Evolutionary conservation across 495 filamentous ascomycete genomes (phyloP), one percentile per base, ranked within the genome.

Genomic region (Trichoderma orchidacearum): DNA sequence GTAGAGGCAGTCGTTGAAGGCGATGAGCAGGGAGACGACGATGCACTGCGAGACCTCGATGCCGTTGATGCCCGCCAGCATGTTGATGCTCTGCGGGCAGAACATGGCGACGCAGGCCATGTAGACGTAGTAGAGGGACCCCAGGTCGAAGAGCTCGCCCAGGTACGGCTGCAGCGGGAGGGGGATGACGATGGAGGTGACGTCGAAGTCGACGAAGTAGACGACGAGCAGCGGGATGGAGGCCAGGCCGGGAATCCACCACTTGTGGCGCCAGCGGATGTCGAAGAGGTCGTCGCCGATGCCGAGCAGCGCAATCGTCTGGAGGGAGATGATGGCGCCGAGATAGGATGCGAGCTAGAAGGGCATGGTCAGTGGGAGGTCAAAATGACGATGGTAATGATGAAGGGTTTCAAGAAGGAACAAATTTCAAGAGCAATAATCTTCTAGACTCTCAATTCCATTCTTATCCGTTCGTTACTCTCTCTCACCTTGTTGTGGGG

Each of bases 31-130:
- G 18, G 90, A 91, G 63, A 99, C 93, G 57, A 96, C 84, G 28
- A 97, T 77, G 25, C 90, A 96, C 69, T 99, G 93, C 3, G 85
- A 78, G 51, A 97, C 94, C 68, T 99, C 93, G 60, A 99, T 90
- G 11, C 93, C 93, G 70, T 99, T 99, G 64, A 99, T 88, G 9
- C 93, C 93, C 5, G 93, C 93, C 2, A 97, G 74, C 72, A 99
- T 99, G 74, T 99, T 99, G 77, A 99, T 99, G 66, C 89, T 87
- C 70, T 99, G 97, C 5, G 93, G 90, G 62, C 87, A 92, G 72
- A 98, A 98, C 56, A 98, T 97, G 62, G 90, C 84, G 52, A 98
- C 80, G 28, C 83, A 80, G 31, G 89, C 89, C 93, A 98, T 98
- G 75, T 98, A 98, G 61, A 80, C 73, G 71, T 98, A 98, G 77